A percentile compares a stretch with the other conserved stretches of the same genome.
phyloP scores from a whole-genome alignment of 1,284 basidiomycete genomes.

The Apiotrichum laibachii region DNA sequence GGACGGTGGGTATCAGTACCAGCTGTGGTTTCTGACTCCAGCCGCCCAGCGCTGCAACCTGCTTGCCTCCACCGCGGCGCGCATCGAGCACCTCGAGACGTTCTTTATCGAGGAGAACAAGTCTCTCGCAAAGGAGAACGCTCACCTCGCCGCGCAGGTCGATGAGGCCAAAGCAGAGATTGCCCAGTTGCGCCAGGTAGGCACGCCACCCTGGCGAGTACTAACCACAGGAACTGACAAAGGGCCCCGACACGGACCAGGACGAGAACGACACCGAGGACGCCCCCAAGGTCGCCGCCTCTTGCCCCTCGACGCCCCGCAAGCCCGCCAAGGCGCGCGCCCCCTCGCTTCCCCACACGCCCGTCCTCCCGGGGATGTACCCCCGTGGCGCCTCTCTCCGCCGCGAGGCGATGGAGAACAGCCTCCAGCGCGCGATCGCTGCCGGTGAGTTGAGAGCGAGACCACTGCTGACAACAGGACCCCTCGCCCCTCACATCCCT shows the following conservation, averaged over 20 bases:
- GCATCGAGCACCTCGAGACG: background rate
- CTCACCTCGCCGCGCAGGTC: background rate
- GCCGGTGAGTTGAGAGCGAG: too few species aligned
- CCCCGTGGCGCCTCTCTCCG: background rate
- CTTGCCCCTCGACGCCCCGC: background rate
- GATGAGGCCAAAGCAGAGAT: background rate
- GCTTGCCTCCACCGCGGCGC: background rate
- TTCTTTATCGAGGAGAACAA: background rate
- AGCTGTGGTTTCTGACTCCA: background rate
- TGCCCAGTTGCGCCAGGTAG: background rate
- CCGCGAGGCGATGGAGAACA: constrained; percentile 3
- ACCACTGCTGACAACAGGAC: too few species aligned
- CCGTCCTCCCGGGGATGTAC: constrained; percentile 1
- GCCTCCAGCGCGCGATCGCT: background rate
- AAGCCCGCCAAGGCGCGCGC: background rate
- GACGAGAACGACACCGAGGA: background rate
- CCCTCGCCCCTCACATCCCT: background rate
- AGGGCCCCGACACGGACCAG: background rate
- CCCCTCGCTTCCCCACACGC: background rate
- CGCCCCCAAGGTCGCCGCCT: background rate
- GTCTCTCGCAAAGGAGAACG: background rate
- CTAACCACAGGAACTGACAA: background rate
- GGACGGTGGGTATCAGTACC: background rate
- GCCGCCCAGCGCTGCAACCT: background rate
- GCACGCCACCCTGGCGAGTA: background rate